A percentile compares a stretch with the other conserved stretches of the same genome.
Conservation (phyloP, 148 eudicot genomes). For the Limonium bicolor region DNA sequence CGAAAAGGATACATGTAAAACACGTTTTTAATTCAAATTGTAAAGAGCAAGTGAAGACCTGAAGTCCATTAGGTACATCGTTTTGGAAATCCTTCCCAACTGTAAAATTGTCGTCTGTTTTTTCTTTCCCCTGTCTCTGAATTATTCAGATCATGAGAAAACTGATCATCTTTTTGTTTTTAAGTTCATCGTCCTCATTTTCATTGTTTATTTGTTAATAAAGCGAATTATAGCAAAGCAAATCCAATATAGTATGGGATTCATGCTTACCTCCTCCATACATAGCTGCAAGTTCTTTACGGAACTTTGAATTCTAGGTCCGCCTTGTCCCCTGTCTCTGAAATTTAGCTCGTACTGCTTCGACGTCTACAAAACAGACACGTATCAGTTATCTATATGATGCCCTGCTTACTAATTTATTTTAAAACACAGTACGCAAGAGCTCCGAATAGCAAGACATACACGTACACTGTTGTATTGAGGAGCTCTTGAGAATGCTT, state of each 20-base stretch:
- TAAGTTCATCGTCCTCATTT: too few species aligned
- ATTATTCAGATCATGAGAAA: too few species aligned
- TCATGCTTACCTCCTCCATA: slow-evolving; percentile 81
- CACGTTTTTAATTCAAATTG: not conserved
- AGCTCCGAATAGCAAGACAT: not conserved
- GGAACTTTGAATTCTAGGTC: slow-evolving; percentile 59
- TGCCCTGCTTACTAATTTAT: too few species aligned
- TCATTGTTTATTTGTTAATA: too few species aligned
- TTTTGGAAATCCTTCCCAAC: slow-evolving; percentile 60
- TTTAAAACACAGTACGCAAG: too few species aligned
- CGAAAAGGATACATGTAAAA: not conserved
- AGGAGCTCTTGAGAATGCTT: slow-evolving; percentile 54
- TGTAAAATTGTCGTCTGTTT: slow-evolving; percentile 69
- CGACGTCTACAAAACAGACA: slow-evolving; percentile 21
- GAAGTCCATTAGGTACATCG: slow-evolving; percentile 72
- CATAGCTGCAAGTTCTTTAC: slow-evolving; percentile 85
- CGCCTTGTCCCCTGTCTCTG: slow-evolving; percentile 66
- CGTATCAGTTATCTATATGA: too few species aligned
- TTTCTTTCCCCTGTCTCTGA: slow-evolving; percentile 37
- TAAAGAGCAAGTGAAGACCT: slow-evolving; percentile 21
- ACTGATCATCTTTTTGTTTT: too few species aligned
- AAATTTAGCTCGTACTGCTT: slow-evolving; percentile 83
- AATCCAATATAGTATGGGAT: too few species aligned
- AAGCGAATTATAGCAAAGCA: too few species aligned
- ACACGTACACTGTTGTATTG: slow-evolving; percentile 53